Evolutionary conservation across 2,329 filamentous ascomycete species (phyloP), one percentile per base, ranked within the genome.

Genomic region (Fusarium falciforme): DNA sequence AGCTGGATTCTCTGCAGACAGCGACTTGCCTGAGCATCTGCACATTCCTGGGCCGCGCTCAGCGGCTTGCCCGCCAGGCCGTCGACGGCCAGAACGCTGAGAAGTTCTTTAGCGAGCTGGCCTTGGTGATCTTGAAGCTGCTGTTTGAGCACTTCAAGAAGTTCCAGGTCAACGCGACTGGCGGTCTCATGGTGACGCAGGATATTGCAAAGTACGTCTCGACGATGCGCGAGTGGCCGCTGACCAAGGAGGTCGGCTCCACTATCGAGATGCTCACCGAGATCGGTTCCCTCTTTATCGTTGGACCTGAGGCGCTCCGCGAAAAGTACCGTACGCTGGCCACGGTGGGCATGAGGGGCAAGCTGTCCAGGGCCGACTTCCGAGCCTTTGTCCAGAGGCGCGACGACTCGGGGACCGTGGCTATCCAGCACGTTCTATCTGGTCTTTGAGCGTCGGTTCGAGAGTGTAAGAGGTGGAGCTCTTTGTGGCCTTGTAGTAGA

Each of bases 261-360:
- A 89, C 90, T 63, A 90, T 98, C 74, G 96, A 99, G 84, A 90
- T 98, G 54, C 84, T 99, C 69, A 92, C 94, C 29, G 96, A 99
- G 86, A 94, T 99, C 67, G 96, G 95, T 12, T 98, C 95, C 79
- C 85, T 99, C 62, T 99, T 99, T 81, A 97, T 99, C 73, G 94
- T 99, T 78, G 94, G 94, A 3, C 90, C 92, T 12, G 93, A 95
- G 82, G 93, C 93, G 38, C 84, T 95, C 69, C 87, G 90, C 59
- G 93, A 95, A 83, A 89, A 93, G 77, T 89, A 91, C 62, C 86
- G 92, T 66, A 90, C 89, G 68, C 82, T 93, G 68, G 86, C 80
- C 71, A 82, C 82, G 67, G 81, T 79, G 60, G 83, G 82, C 38
- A 84, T 79, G 35, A 86, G 86, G 27, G 90, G 87, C 79, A 91